Percentiles rank a stretch among this genome's conserved stretches.
Conservation (phyloP, 768 basidiomycete species). For the Sarcodon sp. region DNA sequence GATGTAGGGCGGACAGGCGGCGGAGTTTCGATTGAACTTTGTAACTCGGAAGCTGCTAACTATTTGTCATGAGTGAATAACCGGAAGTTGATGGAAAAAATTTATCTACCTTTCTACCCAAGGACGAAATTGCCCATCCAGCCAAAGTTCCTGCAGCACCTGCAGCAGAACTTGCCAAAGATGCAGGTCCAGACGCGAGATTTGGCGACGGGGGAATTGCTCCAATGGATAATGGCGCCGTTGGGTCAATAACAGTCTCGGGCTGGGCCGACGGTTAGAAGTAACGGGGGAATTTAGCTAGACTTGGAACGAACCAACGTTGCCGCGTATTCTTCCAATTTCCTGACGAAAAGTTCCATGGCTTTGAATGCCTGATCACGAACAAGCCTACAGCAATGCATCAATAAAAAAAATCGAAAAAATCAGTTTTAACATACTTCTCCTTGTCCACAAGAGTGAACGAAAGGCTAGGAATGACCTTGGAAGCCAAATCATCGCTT, state of each 20-base stretch:
- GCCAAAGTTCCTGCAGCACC: conserved; percentile 88
- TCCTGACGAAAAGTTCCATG: conserved; percentile 76
- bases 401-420: not conserved
- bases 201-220: not conserved
- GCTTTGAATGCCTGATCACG: conserved; percentile 96
- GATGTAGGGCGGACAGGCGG: conserved; percentile 9
- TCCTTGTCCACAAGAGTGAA: conserved; percentile 81
- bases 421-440: conserved; percentile 38
- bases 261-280: conserved; percentile 26
- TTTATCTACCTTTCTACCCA: conserved; percentile 61
- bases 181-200: conserved; percentile 19
- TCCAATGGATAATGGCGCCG: not conserved
- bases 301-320: conserved; percentile 51
- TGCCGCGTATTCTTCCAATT: conserved; percentile 64
- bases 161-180: conserved; percentile 73
- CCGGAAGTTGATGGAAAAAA: not conserved
- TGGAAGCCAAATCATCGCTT: conserved; percentile 74
- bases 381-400: conserved; percentile 46
- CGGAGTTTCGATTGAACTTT: conserved; percentile 48
- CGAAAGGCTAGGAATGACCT: conserved; percentile 80
- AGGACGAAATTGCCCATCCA: conserved; percentile 90
- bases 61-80: conserved; percentile 11
- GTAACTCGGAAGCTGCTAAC: conserved; percentile 64
- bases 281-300: conserved; percentile 2
- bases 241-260: conserved; percentile 26